Evolutionary conservation across 305 asterid species (phyloP).

Genomic region (Fraxinus paxiana): DNA sequence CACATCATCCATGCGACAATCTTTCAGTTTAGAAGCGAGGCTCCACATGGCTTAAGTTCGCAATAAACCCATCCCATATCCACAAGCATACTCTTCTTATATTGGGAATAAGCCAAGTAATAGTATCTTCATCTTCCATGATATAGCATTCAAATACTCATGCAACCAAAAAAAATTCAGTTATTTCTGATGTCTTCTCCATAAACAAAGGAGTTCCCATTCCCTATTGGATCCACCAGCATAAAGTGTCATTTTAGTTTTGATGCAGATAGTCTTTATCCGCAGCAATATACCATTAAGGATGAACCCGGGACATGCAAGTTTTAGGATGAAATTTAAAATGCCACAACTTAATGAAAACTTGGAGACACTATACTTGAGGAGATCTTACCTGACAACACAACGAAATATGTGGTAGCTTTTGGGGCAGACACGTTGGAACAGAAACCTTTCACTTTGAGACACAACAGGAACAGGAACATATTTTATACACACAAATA

Average conservation of each 20-base stretch:
- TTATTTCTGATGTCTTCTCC: not conserved
- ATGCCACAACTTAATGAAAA: not conserved
- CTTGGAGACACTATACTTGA: not conserved
- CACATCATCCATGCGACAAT: not conserved
- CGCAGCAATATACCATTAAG: not conserved
- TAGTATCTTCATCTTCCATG: not conserved
- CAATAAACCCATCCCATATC: not conserved
- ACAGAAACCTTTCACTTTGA: constrained; percentile 87
- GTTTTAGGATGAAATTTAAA: constrained; percentile 16
- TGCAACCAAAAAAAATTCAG: not conserved
- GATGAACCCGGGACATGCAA: constrained; percentile 19
- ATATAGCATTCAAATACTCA: not conserved
- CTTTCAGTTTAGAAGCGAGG: not conserved
- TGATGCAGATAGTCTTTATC: not conserved
- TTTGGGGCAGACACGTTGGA: constrained; percentile 85
- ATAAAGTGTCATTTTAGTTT: not conserved
- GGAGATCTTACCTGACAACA: constrained; percentile 71
- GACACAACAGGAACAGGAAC: constrained; percentile 93
- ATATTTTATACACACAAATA: constrained; percentile 92
- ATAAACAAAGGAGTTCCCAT: not conserved
- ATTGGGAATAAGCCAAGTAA: constrained; percentile 4
- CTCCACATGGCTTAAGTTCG: not conserved
- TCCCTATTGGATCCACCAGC: constrained; percentile 2
- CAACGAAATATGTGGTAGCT: constrained; percentile 96
- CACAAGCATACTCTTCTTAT: not conserved